Base-by-base conservation (phyloP, 2,329 filamentous ascomycete species). In the Tolypocladium capitatum region DNA sequence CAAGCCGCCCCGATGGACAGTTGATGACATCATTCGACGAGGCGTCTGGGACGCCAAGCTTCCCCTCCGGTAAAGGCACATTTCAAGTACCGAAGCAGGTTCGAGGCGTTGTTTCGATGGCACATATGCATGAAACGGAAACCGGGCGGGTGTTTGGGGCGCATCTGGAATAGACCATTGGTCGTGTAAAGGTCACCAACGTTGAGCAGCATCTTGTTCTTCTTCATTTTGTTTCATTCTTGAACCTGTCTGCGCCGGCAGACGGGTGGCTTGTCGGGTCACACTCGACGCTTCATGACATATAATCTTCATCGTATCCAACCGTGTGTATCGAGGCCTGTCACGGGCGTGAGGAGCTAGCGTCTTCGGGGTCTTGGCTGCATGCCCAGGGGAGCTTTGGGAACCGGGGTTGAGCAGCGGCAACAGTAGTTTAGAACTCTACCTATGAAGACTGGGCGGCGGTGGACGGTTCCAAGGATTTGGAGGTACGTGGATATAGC, bases 21-120 rank as follows among this genome's bases (percentile, higher is more conserved):
- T 95, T n/a, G 80, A 89, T 48, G 88, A 95, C 52, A 81, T 96
- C 44, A 73, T 95, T 53, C 78, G 77, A 55, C 72, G 76, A 46
- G 86, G 86, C 52, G 84, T 83, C 21, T 76, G 84, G 57, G 87
- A 94, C 65, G 78, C 83, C 57, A 88, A 92, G 69, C 59, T 75
- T 47, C 78, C 81, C 45, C 69, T 94, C 61, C 75, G 80, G 64
- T 89, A 79, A 58, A 41, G 43, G 6, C n/a, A 7, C 33, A 16
- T 28, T 16, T 16, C 24, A 10, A 2, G 5, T 21, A 27, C 40
- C 16, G 21, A 33, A 35, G 46, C 48, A 44, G 49, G 36, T 32
- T 41, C 51, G 47, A 45, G 54, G 56, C 54, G 52, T 59, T 58
- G 52, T 51, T 55, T 54, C 36, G 13, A 45, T 28, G 36, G 46